Evolutionary conservation across 192 early-diverging fungal genomes (phyloP).

Genomic region (Phlyctochytrium bullatum): DNA sequence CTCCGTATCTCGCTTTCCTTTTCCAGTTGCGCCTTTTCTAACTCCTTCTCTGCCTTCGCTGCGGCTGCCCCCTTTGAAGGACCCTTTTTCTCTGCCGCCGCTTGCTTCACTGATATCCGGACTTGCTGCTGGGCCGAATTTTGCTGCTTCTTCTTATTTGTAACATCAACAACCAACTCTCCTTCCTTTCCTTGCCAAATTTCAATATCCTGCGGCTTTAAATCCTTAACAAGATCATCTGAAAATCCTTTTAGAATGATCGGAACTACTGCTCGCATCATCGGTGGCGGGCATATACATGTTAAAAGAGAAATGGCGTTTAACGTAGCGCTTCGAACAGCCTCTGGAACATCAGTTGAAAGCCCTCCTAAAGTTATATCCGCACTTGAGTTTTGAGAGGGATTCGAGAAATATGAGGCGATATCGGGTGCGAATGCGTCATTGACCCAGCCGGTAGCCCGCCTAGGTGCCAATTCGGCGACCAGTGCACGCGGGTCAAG

Average conservation of each 20-base stretch:
- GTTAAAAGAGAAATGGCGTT: constrained; percentile 60
- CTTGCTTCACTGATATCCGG: constrained; percentile 38
- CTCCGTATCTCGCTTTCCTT: constrained; percentile 73
- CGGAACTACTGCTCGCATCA: constrained; percentile 48
- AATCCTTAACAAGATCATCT: constrained; percentile 39
- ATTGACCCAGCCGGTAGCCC: constrained; percentile 12
- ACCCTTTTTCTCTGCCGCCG: constrained; percentile 14
- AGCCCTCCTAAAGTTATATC: constrained; percentile 27
- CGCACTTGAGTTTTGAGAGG: background rate
- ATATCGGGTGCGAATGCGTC: background rate
- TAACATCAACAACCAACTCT: constrained; percentile 58
- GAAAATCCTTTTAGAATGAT: constrained; percentile 48
- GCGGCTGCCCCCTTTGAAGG: constrained; percentile 46
- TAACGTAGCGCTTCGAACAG: constrained; percentile 65
- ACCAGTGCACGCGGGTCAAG: constrained; percentile 66
- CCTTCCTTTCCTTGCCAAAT: constrained; percentile 74
- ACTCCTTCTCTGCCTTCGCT: constrained; percentile 72
- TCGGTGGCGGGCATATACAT: constrained; percentile 54
- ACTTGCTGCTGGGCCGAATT: constrained; percentile 25
- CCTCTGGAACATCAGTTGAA: constrained; percentile 29
- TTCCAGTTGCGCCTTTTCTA: constrained; percentile 65
- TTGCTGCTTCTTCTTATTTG: constrained; percentile 1
- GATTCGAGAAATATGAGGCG: background rate
- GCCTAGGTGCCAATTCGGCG: constrained; percentile 16
- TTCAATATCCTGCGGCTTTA: constrained; percentile 58